A percentile compares a stretch with the other conserved stretches of the same genome.
Conservation (phyloP, 139 green algal genomes). For the Coelastrella sp. region DNA sequence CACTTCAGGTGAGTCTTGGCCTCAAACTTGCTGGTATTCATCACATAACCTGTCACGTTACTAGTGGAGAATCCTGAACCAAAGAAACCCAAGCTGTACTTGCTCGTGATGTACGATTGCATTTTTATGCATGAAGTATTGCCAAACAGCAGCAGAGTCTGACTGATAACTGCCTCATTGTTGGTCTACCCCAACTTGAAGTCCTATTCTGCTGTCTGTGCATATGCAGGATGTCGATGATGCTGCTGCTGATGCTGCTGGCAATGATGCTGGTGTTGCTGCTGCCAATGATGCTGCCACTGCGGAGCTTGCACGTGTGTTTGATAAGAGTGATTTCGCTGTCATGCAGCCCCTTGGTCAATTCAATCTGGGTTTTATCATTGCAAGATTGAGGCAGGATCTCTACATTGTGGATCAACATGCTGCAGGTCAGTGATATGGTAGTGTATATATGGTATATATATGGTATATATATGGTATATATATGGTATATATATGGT, state of each 20-base stretch:
- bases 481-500: no score
- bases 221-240: neutral
- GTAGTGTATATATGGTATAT: neutral
- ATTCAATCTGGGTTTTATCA: constrained; percentile 99
- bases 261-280: constrained; percentile 1
- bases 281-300: constrained; percentile 56
- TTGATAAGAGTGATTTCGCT: constrained; percentile 90
- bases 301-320: constrained; percentile 89
- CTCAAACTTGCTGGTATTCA: no score
- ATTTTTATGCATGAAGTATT: no score
- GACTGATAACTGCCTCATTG: no score
- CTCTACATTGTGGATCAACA: constrained; percentile 99
- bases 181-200: no score
- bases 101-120: no score
- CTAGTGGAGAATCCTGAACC: no score
- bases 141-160: constrained; percentile 12
- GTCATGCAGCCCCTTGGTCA: constrained; percentile 82
- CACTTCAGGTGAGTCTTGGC: no score
- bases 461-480: neutral
- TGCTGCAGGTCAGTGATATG: constrained; percentile 87
- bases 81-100: no score
- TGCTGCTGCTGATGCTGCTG: neutral
- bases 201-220: no score
- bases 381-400: constrained; percentile 75
- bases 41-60: no score